Evolutionary conservation across 139 green algal species (phyloP).

Genomic region (Tetradesmus lagerheimii): DNA sequence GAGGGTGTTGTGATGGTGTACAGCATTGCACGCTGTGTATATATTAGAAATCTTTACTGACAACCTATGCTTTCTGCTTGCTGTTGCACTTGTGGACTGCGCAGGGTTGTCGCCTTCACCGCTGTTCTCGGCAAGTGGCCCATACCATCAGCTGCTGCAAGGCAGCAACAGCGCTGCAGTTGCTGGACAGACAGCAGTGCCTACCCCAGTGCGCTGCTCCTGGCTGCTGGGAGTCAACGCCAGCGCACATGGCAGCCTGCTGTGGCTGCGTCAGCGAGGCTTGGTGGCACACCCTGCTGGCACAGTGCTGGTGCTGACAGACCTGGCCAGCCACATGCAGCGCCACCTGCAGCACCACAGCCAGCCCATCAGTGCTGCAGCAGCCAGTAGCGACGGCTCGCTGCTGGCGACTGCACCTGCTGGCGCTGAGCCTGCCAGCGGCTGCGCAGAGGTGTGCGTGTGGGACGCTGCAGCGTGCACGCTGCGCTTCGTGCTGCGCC

Average conservation of each 20-base stretch:
- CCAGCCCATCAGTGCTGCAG: conserved; percentile 33
- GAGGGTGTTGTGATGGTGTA: background rate
- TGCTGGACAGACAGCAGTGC: background rate
- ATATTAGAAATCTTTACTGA: too few relatives aligned
- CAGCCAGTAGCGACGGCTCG: conserved; percentile 35
- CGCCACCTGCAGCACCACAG: conserved; percentile 45
- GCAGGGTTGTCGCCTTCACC: background rate
- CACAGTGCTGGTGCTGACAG: conserved; percentile 54
- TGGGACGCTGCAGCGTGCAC: conserved; percentile 20
- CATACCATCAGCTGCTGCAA: conserved; percentile 32
- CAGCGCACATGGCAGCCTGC: background rate
- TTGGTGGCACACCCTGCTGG: conserved; percentile 50
- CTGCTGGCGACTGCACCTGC: conserved; percentile 42
- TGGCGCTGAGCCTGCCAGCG: background rate
- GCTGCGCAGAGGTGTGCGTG: conserved; percentile 35
- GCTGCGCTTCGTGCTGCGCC: conserved; percentile 40
- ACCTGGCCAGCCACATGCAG: conserved; percentile 47
- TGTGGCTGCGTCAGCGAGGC: conserved; percentile 43
- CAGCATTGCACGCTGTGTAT: background rate
- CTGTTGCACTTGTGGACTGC: background rate
- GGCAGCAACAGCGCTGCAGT: conserved; percentile 12
- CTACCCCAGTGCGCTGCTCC: background rate
- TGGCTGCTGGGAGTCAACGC: background rate
- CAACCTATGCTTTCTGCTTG: background rate
- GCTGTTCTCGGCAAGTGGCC: background rate